A percentile compares a stretch with the other conserved stretches of the same genome.
These are phyloP conservation scores for Plasmopara viticola DNA, from an alignment of 352 stramenopile genomes.

Conservation along the genomic window DNA sequence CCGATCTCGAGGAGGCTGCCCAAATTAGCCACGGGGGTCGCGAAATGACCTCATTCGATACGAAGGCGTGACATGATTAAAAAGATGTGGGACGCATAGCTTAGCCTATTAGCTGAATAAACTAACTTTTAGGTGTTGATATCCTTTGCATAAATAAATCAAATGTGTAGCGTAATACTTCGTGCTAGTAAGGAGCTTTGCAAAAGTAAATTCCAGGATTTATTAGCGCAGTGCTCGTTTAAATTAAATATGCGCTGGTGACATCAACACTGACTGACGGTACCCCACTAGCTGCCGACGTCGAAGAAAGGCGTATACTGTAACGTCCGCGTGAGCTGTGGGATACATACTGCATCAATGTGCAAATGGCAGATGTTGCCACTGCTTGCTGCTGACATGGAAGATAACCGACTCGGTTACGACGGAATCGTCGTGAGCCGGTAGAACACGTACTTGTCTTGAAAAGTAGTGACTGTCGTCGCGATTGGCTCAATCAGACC, in stretches of 20 bases:
- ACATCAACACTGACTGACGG: conserved; percentile 21
- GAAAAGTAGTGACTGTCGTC: conserved; percentile 62
- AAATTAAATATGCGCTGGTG: conserved; percentile 40
- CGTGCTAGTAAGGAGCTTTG: too few relatives aligned
- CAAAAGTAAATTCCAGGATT: not conserved
- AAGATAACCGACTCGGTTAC: conserved; percentile 15
- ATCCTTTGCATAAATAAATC: too few relatives aligned
- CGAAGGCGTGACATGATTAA: conserved; percentile 1
- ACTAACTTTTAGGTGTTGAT: too few relatives aligned
- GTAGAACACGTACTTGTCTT: conserved; percentile 86
- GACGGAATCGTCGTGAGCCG: conserved; percentile 46
- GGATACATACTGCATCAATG: conserved; percentile 17
- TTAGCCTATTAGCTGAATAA: too few relatives aligned
- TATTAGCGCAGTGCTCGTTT: conserved; percentile 19
- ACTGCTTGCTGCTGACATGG: conserved; percentile 7
- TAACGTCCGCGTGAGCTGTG: not conserved
- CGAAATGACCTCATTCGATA: conserved; percentile 13
- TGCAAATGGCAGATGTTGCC: conserved; percentile 10
- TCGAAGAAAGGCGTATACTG: conserved; percentile 3
- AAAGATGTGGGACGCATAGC: too few relatives aligned
- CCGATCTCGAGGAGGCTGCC: conserved; percentile 28
- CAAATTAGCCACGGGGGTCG: conserved; percentile 27
- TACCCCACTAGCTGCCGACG: conserved; percentile 5
- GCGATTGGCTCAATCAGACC: conserved; percentile 74
- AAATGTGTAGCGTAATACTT: too few relatives aligned